phyloP scores from a whole-genome alignment of 2,329 filamentous ascomycete genomes.

The Fonsecaea multimorphosa region DNA sequence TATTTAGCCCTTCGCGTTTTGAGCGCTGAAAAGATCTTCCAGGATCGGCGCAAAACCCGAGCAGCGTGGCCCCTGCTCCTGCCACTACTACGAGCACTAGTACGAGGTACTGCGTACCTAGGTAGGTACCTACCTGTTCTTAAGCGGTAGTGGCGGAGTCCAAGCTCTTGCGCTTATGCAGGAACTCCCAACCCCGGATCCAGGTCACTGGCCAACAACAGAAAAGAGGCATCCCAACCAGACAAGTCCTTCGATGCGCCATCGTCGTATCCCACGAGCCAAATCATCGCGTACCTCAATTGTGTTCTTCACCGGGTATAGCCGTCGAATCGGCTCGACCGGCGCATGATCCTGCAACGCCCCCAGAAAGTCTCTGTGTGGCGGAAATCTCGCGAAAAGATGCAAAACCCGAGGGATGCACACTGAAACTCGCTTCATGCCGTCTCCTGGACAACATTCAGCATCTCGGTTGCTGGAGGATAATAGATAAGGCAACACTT shows the following conservation, averaged over 20 bases:
- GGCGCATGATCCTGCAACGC: background rate
- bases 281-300: slow-evolving; percentile 2
- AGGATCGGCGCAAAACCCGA: slow-evolving; percentile 12
- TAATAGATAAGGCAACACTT: slow-evolving; percentile 21
- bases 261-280: background rate
- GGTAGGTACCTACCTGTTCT: slow-evolving; percentile 13
- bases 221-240: slow-evolving; percentile 21
- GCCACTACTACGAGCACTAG: background rate
- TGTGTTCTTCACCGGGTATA: slow-evolving; percentile 21
- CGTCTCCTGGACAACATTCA: slow-evolving; percentile 22
- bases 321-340: slow-evolving; percentile 26
- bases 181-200: slow-evolving; percentile 25
- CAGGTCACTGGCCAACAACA: slow-evolving; percentile 17
- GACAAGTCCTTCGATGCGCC: slow-evolving; percentile 9
- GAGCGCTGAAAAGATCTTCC: slow-evolving; percentile 7
- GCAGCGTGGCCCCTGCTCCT: slow-evolving; percentile 1
- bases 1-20: background rate
- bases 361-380: background rate
- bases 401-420: background rate
- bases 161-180: slow-evolving; percentile 33
- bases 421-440: slow-evolving; percentile 25
- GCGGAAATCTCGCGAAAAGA: slow-evolving; percentile 3
- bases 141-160: slow-evolving; percentile 2
- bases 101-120: slow-evolving; percentile 4
- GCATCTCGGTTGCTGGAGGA: slow-evolving; percentile 23